phyloP scores from a whole-genome alignment of 345 rosid species.

The Bruguiera sexangula region DNA sequence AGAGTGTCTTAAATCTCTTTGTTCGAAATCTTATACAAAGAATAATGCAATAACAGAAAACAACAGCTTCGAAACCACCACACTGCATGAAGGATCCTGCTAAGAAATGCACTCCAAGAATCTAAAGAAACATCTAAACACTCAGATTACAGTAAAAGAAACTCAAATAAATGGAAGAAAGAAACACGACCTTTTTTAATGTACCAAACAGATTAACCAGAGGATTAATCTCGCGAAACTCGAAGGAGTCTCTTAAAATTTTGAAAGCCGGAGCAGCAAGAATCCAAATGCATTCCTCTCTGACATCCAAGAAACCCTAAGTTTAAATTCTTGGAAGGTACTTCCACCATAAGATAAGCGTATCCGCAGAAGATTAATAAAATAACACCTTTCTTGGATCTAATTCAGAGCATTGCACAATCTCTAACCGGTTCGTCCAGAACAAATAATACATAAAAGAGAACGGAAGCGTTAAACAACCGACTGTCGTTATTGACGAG shows the following conservation, averaged over 20 bases:
- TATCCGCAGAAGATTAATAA: slow-evolving; percentile 16
- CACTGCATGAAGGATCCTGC: background rate
- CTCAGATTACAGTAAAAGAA: slow-evolving; percentile 1
- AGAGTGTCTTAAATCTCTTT: no score
- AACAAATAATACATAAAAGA: background rate
- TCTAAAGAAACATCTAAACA: background rate
- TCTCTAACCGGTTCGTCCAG: slow-evolving; percentile 19
- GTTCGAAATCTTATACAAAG: no score
- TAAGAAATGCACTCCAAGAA: background rate
- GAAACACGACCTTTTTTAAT: slow-evolving; percentile 10
- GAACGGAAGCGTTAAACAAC: background rate
- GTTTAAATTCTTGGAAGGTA: slow-evolving; percentile 11
- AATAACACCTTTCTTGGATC: slow-evolving; percentile 15
- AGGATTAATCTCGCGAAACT: background rate
- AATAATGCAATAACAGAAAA: background rate
- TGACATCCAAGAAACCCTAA: slow-evolving; percentile 44
- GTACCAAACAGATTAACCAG: slow-evolving; percentile 25
- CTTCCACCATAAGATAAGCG: slow-evolving; percentile 8
- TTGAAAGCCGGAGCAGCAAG: slow-evolving; percentile 24
- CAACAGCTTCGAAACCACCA: background rate
- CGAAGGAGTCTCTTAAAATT: slow-evolving; percentile 18
- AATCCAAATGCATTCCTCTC: slow-evolving; percentile 42
- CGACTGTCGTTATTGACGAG: background rate
- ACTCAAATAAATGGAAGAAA: background rate
- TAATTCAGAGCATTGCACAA: slow-evolving; percentile 20